Evolutionary conservation across 164 flowering plant species (phyloP), one percentile per base, ranked within the genome.

Genomic region (Echeveria elegans): DNA sequence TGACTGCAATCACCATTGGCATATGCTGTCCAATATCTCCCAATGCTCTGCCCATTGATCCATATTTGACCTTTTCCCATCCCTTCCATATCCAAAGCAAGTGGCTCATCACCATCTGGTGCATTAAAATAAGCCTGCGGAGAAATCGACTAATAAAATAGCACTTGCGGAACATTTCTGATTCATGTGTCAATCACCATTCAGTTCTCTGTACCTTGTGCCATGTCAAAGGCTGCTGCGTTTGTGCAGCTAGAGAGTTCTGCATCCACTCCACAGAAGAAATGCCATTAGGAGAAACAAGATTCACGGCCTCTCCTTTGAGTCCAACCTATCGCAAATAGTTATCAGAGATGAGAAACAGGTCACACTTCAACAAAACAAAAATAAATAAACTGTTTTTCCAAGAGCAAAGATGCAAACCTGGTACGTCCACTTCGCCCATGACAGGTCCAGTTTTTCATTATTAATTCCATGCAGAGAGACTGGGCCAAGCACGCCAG

Each of bases 1-100:
- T 72, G 72, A 43, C 71, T 75, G 76, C 96, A 91, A 48, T 82
- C 45, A 28, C 97, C 91, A 48, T 37, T 72, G 21, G 96, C 96
- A 72, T 66, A 79, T 21, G 86, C 82, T 6, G 90, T 85, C 95
- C 95, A 92, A 40, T 89, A 89, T 82, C 98, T 82, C 36, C 98
- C 98, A 32, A 92, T 82, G 72, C 96, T 84, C 70, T 85, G 79
- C 18, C 98, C 96, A 69, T 92, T 92, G 43, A 92, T 84, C 96
- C 96, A 92, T 61, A 87, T 76, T 78, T 92, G 90, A 68, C 98
- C 98, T 75, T 92, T 92, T 1, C 96, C 98, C 98, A 92, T 92
- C 41, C 91, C 81, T 58, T 78, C 74, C 92, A 92, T 82, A 76
- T 92, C 98, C 77, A 92, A 75, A 48, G 92, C 98, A 73, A 92